Evolutionary conservation across 2,329 filamentous ascomycete species (phyloP), one percentile per base, ranked within the genome.

Genomic region (Colletotrichum aenigma): DNA sequence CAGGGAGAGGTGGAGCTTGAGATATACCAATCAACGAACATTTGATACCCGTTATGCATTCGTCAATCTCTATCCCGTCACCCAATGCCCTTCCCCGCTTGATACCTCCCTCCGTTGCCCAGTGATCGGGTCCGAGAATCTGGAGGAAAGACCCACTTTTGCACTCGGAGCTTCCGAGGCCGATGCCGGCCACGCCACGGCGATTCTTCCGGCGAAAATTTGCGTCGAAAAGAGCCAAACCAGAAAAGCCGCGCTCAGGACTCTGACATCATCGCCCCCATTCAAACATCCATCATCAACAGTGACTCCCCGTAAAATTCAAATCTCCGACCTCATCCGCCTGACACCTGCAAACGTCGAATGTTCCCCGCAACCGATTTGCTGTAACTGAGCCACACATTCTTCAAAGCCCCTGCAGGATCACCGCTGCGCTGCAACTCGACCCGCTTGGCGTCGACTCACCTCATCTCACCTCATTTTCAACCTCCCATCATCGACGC

Each of bases 121-220:
- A 26, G 36, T 34, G 65, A 52, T 62, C 67, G 67, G 67, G 24
- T 15, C 67, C 56, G 67, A 70, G 56, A 28, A 16, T 30, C n/a
- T 52, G 3, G 34, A 48, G 15, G 30, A 18, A 8, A 3, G 56
- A 32, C 58, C 73, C 73, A 56, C 64, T 60, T 68, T 73, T 64
- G 7, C 7, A n/a, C 13, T 55, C 73, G 73, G 70, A 48, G 70
- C 69, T 64, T 60, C 73, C 73, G 74, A 48, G 9, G 64, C 74
- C 70, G 74, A 75, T 73, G 64, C 64, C 74, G 74, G 34, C 43
- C 68, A 62, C 68, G 55, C 52, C 62, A 71, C 72, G 68, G 69
- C 55, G 62, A 43, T 64, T 68, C 56, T 73, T 24, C 73, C 70
- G 73, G 64, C 58, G 67, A 73, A 75, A 75, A 75, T 75, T 74